Base-by-base conservation (phyloP, 2,329 filamentous ascomycete species). In the Chrysosporium queenslandicum region DNA sequence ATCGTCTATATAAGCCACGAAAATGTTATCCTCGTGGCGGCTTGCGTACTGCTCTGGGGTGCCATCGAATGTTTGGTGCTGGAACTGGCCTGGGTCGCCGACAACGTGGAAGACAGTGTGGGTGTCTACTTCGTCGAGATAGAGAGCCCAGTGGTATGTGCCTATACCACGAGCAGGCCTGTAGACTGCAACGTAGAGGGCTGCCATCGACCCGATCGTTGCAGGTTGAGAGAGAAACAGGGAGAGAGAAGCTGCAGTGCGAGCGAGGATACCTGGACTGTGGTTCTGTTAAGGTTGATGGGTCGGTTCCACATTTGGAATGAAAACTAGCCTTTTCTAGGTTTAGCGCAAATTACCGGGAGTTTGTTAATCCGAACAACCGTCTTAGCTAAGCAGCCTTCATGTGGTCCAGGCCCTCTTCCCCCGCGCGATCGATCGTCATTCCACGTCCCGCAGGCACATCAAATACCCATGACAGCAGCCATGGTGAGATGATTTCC, bases 1-100 rank as follows among this genome's bases (percentile, higher is more conserved):
- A 52, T 52, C 18, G 14, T 52, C 50, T 20, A 41, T 52, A n/a
- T 40, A 30, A 2, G 30, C 42, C 4, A 52, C 12, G 21, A 16
- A 11, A 12, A 52, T 32, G 23, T 52, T 46, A 21, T 52, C 16
- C 32, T 34, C 32, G 32, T 34, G 32, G 32, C 32, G 25, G 32
- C 14, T n/a, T 6, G 32, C 32, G 32, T 34, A 34, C 11, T 34
- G 32, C 32, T 12, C 32, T n/a, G 32, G 32, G 14, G 32, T 7
- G 32, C 32, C 32, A n/a, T 9, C 14, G 36, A 39, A 20, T 39
- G 18, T 16, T 20, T 39, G 36, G 16, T 39, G 20, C n/a, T 16
- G 14, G 16, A 39, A 39, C 4, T 39, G 14, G 16, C 16, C 16
- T 20, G 36, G 36, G 36, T 39, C 16, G 18, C 36, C 36, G 9